Conservation (phyloP, 2,329 filamentous ascomycete species). For the Alternaria solani region DNA sequence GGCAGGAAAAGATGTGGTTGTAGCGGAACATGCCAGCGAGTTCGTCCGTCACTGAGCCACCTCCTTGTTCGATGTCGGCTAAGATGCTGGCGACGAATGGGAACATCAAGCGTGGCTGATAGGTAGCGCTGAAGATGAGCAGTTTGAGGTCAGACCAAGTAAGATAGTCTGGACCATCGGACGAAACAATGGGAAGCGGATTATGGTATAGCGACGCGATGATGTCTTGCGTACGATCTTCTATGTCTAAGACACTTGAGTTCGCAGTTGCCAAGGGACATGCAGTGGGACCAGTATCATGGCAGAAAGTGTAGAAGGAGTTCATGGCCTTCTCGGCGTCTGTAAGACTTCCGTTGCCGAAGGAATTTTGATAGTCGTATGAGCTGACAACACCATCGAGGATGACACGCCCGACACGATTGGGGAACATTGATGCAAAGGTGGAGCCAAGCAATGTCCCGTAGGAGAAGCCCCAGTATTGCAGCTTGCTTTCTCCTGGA, state of each 20-base stretch:
- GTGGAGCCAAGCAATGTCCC: constrained; percentile 55
- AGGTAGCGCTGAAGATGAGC: constrained; percentile 49
- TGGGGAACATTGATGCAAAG: constrained; percentile 51
- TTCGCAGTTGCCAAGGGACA: constrained; percentile 53
- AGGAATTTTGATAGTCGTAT: constrained; percentile 45
- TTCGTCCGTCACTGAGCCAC: constrained; percentile 31
- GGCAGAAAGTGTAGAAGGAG: constrained; percentile 57
- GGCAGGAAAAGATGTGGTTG: constrained; percentile 40
- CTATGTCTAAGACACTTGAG: constrained; percentile 46
- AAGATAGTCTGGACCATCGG: constrained; percentile 43
- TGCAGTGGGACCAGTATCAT: constrained; percentile 49
- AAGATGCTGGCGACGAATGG: constrained; percentile 47
- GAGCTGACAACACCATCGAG: constrained; percentile 59
- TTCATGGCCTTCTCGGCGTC: constrained; percentile 56
- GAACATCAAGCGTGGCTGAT: constrained; percentile 47
- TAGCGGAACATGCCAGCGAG: constrained; percentile 27
- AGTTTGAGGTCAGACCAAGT: constrained; percentile 52
- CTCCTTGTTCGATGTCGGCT: constrained; percentile 41
- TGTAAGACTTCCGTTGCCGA: constrained; percentile 52
- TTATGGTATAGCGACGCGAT: constrained; percentile 51
- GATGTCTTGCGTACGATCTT: constrained; percentile 44
- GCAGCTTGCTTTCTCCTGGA: constrained; percentile 41
- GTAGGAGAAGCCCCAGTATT: constrained; percentile 60
- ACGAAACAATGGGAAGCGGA: constrained; percentile 49
- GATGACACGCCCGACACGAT: constrained; percentile 45